Conservation (phyloP, 805 yeast genomes). For the Pichia paraexigua region DNA sequence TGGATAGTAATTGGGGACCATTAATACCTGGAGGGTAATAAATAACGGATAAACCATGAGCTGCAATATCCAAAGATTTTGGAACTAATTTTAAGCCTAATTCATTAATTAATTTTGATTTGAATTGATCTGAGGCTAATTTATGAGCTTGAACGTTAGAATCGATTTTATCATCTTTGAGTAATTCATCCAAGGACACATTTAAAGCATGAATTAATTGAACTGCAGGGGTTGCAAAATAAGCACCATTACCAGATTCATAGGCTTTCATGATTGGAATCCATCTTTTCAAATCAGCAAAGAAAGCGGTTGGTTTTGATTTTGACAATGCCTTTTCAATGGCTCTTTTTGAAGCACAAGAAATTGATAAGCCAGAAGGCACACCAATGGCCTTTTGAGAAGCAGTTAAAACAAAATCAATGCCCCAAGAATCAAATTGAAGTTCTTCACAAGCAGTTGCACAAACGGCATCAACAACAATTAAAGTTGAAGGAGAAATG, state of each 20-base stretch:
- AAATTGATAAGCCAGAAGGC: conserved; percentile 84
- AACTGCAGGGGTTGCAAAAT: conserved; percentile 96
- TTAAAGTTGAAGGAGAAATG: conserved; percentile 69
- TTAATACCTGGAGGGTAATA: conserved; percentile 71
- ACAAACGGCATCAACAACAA: conserved; percentile 92
- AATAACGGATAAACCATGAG: conserved; percentile 80
- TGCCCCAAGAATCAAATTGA: conserved; percentile 81
- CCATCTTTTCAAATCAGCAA: conserved; percentile 77
- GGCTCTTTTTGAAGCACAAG: conserved; percentile 71
- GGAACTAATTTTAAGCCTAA: conserved; percentile 62
- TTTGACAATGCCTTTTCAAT: conserved; percentile 47
- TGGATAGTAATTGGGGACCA: conserved; percentile 57
- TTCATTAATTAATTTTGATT: conserved; percentile 39
- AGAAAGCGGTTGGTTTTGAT: conserved; percentile 44
- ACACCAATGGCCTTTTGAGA: conserved; percentile 95
- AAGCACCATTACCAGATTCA: conserved; percentile 71
- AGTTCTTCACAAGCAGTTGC: conserved; percentile 85
- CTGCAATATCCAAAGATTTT: conserved; percentile 56
- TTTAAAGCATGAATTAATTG: conserved; percentile 77
- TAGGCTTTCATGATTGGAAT: conserved; percentile 79
- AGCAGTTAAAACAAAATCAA: conserved; percentile 84
- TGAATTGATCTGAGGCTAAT: conserved; percentile 56
- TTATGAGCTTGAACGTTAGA: conserved; percentile 58
- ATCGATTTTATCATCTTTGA: conserved; percentile 38
- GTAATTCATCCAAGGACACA: conserved; percentile 65